A percentile compares a stretch with the other conserved stretches of the same genome.
phyloP scores from a whole-genome alignment of 73 alveolate genomes.

The Uronychia setigera region DNA sequence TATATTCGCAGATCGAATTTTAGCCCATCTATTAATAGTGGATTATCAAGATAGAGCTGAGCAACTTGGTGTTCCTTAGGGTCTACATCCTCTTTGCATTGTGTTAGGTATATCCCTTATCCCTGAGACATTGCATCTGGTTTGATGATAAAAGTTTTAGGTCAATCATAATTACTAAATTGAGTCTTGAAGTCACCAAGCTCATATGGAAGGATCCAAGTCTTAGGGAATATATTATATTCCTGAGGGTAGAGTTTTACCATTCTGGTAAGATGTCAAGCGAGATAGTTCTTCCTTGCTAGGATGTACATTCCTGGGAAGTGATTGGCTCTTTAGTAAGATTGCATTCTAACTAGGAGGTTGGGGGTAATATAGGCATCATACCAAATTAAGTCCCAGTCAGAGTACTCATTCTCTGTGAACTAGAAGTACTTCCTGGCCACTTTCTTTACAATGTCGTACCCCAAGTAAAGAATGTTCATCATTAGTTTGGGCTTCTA shows the following conservation, averaged over 20 bases:
- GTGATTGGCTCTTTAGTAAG: constrained; percentile 79
- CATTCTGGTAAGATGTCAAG: constrained; percentile 63
- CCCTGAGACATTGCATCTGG: constrained; percentile 70
- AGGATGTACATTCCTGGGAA: constrained; percentile 87
- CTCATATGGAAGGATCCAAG: constrained; percentile 84
- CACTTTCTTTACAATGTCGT: constrained; percentile 26
- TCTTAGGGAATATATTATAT: constrained; percentile 71
- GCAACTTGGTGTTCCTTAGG: constrained; percentile 59
- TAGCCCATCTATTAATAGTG: constrained; percentile 85
- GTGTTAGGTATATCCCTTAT: constrained; percentile 53
- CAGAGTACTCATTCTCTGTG: no score
- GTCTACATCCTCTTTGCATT: constrained; percentile 7
- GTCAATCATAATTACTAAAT: constrained; percentile 22
- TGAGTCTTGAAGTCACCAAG: constrained; percentile 62
- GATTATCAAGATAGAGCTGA: constrained; percentile 77
- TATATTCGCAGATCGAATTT: constrained; percentile 91
- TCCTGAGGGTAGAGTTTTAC: constrained; percentile 70
- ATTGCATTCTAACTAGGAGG: constrained; percentile 43
- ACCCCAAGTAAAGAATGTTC: constrained; percentile 40
- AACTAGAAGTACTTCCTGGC: constrained; percentile 29
- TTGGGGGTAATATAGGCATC: constrained; percentile 50
- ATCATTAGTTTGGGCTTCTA: no score
- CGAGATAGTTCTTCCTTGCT: constrained; percentile 81
- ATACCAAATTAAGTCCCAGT: constrained; percentile 69
- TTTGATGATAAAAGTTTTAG: constrained; percentile 42